Evolutionary conservation across 148 eudicot species (phyloP).

Genomic region (Cornus controversa): DNA sequence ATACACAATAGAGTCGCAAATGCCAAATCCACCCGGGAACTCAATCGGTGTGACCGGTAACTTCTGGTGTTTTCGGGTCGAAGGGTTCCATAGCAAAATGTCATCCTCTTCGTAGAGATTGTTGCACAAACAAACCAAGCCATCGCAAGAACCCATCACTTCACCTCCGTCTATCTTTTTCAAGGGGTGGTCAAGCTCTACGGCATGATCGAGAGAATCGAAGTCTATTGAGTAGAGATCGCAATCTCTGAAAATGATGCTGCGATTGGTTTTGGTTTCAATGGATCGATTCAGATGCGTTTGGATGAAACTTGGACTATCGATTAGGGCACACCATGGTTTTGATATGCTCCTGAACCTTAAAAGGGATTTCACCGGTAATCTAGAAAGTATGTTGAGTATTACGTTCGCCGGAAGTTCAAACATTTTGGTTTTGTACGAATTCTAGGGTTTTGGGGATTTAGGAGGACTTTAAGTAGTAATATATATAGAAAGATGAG

Average conservation of each 20-base stretch:
- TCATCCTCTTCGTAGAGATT: not conserved
- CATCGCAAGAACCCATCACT: not conserved
- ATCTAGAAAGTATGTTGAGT: slow-evolving; percentile 15
- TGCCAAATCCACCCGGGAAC: not conserved
- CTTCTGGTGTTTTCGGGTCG: slow-evolving; percentile 13
- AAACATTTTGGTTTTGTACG: not conserved
- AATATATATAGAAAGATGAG: too few species aligned
- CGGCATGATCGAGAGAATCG: slow-evolving; percentile 13
- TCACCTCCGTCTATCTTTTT: too few species aligned
- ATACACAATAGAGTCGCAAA: not conserved
- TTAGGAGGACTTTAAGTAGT: too few species aligned
- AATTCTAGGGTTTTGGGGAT: too few species aligned
- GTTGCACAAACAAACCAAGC: not conserved
- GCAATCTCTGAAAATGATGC: slow-evolving; percentile 8
- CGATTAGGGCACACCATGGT: slow-evolving; percentile 20
- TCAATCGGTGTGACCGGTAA: slow-evolving; percentile 8
- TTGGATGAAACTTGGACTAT: slow-evolving; percentile 29
- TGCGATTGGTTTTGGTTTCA: slow-evolving; percentile 6
- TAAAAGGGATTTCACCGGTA: slow-evolving; percentile 22
- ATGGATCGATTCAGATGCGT: slow-evolving; percentile 28
- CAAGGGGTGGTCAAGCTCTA: slow-evolving; percentile 23
- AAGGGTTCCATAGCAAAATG: slow-evolving; percentile 23
- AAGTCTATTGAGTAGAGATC: slow-evolving; percentile 23
- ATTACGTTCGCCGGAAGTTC: slow-evolving; percentile 13
- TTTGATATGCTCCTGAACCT: slow-evolving; percentile 24